phyloP scores from a whole-genome alignment of 2,329 filamentous ascomycete genomes.

The Aspergillus uvarum region DNA sequence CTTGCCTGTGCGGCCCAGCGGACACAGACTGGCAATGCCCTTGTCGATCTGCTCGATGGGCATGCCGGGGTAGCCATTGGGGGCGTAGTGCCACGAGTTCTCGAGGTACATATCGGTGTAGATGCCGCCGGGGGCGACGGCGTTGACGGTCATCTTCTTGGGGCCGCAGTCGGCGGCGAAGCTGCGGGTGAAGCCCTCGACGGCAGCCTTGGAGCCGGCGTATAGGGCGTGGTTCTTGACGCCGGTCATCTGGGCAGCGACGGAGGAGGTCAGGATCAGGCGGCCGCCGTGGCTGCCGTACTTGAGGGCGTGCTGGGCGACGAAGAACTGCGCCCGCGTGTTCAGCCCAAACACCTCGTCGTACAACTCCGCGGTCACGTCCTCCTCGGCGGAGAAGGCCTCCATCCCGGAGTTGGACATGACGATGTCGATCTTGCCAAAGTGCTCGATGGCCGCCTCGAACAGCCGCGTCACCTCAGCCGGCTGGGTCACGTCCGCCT shows the following conservation, averaged over 20 bases:
- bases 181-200: slow-evolving; percentile 31
- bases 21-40: too few relatives aligned
- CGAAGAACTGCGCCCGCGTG: slow-evolving; percentile 64
- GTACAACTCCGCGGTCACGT: slow-evolving; percentile 46
- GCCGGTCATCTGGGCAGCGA: slow-evolving; percentile 42
- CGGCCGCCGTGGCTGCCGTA: slow-evolving; percentile 68
- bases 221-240: slow-evolving; percentile 72
- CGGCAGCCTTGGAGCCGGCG: slow-evolving; percentile 73
- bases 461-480: slow-evolving; percentile 64
- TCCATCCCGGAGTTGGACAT: slow-evolving; percentile 36
- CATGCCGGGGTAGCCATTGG: too few relatives aligned
- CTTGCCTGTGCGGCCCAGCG: too few relatives aligned
- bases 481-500: slow-evolving; percentile 67
- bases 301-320: slow-evolving; percentile 65
- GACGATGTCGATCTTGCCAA: slow-evolving; percentile 68
- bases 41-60: too few relatives aligned
- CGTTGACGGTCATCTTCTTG: too few relatives aligned
- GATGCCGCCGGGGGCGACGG: too few relatives aligned
- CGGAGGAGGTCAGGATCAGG: slow-evolving; percentile 60
- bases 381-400: slow-evolving; percentile 54
- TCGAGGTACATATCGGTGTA: too few relatives aligned
- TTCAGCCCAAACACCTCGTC: too few relatives aligned
- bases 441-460: slow-evolving; percentile 60
- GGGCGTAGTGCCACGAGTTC: too few relatives aligned
- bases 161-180: too few relatives aligned